Evolutionary conservation across 805 yeast genomes (phyloP).

Genomic region (Candida gorgasii): DNA sequence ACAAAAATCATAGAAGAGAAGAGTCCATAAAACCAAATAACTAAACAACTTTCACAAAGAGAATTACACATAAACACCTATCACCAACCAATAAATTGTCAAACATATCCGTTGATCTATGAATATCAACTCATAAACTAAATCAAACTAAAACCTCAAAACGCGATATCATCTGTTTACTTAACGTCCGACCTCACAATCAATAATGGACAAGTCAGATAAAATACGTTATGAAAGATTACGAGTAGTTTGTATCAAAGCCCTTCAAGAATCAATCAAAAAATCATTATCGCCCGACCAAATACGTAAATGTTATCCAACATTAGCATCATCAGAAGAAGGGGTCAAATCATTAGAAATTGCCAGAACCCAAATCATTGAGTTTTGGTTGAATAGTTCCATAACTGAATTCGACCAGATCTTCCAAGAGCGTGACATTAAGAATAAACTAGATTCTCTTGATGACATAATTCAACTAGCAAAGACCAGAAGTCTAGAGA

Average conservation of each 20-base stretch:
- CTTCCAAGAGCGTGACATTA: conserved; percentile 48
- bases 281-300: conserved; percentile 53
- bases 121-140: not conserved
- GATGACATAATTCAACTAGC: conserved; percentile 51
- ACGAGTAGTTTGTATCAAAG: conserved; percentile 50
- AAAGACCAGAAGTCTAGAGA: conserved; percentile 24
- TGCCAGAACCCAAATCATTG: conserved; percentile 53
- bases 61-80: no score
- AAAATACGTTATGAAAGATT: conserved; percentile 51
- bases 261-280: conserved; percentile 53
- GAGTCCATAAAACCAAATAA: no score
- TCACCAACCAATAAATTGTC: no score
- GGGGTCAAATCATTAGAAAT: conserved; percentile 47
- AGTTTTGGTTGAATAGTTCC: conserved; percentile 52
- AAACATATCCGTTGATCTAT: no score
- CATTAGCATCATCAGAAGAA: conserved; percentile 44
- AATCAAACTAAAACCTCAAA: not conserved
- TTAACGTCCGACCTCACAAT: not conserved
- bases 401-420: conserved; percentile 56
- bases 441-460: conserved; percentile 44
- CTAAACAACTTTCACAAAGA: no score
- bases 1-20: no score
- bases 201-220: conserved; percentile 8
- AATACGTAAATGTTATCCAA: conserved; percentile 55
- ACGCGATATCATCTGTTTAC: not conserved